Evolutionary conservation across 2,329 filamentous ascomycete genomes (phyloP).

Genomic region (Blastomyces silverae): DNA sequence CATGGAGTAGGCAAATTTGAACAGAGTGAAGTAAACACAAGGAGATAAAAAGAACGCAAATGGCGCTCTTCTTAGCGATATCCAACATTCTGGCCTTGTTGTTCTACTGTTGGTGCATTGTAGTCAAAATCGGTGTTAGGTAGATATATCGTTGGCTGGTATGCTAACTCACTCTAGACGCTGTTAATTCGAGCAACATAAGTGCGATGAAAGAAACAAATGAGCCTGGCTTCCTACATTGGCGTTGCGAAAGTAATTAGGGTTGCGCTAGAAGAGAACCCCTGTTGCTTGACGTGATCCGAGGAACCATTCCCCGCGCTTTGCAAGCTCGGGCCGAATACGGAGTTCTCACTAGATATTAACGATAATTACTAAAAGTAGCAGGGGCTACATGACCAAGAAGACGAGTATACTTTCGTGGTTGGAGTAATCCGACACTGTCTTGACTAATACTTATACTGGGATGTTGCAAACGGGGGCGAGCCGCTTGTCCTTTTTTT

Average conservation of each 20-base stretch:
- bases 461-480: background rate
- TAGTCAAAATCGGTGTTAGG: background rate
- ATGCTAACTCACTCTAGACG: background rate
- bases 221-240: background rate
- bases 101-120: background rate
- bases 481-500: background rate
- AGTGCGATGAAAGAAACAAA: background rate
- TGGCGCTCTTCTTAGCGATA: background rate
- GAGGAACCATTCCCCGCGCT: conserved; percentile 7
- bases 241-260: background rate
- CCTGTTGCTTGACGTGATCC: background rate
- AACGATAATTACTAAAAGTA: background rate
- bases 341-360: background rate
- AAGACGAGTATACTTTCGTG: background rate
- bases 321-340: background rate
- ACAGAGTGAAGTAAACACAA: background rate
- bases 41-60: background rate
- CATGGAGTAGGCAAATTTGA: no score
- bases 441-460: no score
- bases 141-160: background rate
- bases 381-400: background rate
- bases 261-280: background rate
- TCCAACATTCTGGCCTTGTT: background rate
- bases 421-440: background rate
- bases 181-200: background rate